phyloP scores from a whole-genome alignment of 768 basidiomycete genomes.

The Amanita exitialis region DNA sequence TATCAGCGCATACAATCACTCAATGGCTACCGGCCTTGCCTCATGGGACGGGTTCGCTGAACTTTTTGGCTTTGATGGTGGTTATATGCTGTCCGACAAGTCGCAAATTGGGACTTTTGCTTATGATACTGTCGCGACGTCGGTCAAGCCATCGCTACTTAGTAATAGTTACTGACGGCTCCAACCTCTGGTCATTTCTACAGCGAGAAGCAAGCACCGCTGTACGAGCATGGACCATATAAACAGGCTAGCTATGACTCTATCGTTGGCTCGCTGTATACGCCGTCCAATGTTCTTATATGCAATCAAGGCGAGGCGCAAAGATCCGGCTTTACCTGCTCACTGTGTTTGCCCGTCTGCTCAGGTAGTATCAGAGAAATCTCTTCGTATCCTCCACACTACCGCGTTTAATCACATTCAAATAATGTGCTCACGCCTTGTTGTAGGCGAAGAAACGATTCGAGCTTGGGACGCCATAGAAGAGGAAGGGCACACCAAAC shows the following conservation, averaged over 20 bases:
- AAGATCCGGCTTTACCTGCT: background rate
- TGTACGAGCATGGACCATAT: background rate
- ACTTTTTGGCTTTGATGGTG: background rate
- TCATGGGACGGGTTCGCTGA: no score
- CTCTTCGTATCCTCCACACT: background rate
- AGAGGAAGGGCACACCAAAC: background rate
- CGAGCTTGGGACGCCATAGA: background rate
- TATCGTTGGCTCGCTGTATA: no score
- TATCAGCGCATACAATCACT: background rate
- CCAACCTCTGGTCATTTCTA: background rate
- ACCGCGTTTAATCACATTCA: background rate
- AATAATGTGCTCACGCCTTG: background rate
- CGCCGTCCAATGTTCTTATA: background rate
- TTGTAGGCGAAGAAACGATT: background rate
- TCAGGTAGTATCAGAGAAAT: constrained; percentile 4
- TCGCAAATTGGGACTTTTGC: background rate
- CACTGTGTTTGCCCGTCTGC: background rate
- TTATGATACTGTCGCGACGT: background rate
- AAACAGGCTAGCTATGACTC: background rate
- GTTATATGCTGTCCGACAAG: background rate
- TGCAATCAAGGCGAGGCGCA: background rate
- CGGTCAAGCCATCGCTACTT: background rate
- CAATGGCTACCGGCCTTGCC: background rate
- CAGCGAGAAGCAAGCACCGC: background rate
- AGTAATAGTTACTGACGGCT: background rate